Percentiles rank a stretch among this genome's conserved stretches.
phyloP scores from a whole-genome alignment of 1,139 yeast species.

The Diutina scorzettiae region DNA sequence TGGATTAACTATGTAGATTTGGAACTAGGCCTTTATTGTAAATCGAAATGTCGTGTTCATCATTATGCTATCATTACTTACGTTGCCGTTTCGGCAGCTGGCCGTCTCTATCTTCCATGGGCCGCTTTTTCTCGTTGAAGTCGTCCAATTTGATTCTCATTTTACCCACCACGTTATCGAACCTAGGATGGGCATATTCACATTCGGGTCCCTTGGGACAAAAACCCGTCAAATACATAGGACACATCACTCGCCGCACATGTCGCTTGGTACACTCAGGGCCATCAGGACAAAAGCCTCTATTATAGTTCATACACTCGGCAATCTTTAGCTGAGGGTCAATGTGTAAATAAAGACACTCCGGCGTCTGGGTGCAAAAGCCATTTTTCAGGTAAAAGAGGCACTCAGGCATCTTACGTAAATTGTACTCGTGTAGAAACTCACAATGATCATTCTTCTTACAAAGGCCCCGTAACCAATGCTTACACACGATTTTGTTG shows the following conservation, averaged over 20 bases:
- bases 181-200: conserved; percentile 48
- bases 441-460: conserved; percentile 96
- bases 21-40: too few relatives aligned
- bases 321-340: conserved; percentile 86
- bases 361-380: conserved; percentile 87
- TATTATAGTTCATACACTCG: conserved; percentile 69
- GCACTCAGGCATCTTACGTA: conserved; percentile 96
- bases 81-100: not conserved
- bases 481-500: conserved; percentile 87
- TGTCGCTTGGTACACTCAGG: conserved; percentile 81
- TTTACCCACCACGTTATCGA: conserved; percentile 17
- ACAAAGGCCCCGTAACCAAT: conserved; percentile 95
- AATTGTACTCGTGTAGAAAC: conserved; percentile 86
- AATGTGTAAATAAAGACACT: conserved; percentile 83
- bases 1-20: too few relatives aligned
- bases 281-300: conserved; percentile 91
- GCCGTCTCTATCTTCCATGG: not conserved
- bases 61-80: too few relatives aligned
- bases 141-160: not conserved
- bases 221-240: conserved; percentile 78
- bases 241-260: conserved; percentile 66
- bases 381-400: conserved; percentile 81
- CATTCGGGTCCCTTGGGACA: conserved; percentile 71
- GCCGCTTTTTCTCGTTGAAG: not conserved
- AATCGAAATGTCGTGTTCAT: too few relatives aligned